These are phyloP conservation scores for Dothidotthia symphoricarpi DNA, from an alignment of 2,329 filamentous ascomycete species.

Conservation along the genomic window DNA sequence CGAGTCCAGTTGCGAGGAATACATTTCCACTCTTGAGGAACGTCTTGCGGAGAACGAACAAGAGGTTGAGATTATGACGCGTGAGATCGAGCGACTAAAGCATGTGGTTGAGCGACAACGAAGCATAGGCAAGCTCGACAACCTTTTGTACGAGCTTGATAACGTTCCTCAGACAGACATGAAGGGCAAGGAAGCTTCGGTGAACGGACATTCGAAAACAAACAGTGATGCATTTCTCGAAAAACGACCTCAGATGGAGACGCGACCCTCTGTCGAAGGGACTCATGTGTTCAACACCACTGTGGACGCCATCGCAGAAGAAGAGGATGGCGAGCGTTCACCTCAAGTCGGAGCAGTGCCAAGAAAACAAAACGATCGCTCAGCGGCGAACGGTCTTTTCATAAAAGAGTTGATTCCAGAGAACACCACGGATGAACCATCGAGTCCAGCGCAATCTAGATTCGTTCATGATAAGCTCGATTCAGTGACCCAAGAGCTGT, in stretches of 20 bases:
- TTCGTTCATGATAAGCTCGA: slow-evolving; percentile 93
- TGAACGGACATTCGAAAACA: slow-evolving; percentile 39
- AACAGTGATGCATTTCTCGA: slow-evolving; percentile 36
- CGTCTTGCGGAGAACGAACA: slow-evolving; percentile 93
- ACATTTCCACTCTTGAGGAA: slow-evolving; percentile 95
- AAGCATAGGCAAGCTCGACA: slow-evolving; percentile 91
- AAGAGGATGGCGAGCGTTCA: slow-evolving; percentile 33
- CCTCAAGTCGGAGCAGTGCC: slow-evolving; percentile 24
- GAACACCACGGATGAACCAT: slow-evolving; percentile 48
- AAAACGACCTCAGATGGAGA: slow-evolving; percentile 26
- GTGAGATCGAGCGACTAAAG: slow-evolving; percentile 89
- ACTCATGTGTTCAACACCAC: slow-evolving; percentile 34
- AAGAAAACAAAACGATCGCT: slow-evolving; percentile 11
- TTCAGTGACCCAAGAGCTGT: slow-evolving; percentile 83
- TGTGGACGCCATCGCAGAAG: slow-evolving; percentile 40
- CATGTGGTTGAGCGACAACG: slow-evolving; percentile 94
- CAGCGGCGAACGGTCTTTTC: slow-evolving; percentile 14
- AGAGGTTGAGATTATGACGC: slow-evolving; percentile 93
- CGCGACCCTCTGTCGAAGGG: slow-evolving; percentile 22
- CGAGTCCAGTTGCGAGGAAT: slow-evolving; percentile 87
- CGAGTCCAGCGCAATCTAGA: slow-evolving; percentile 75
- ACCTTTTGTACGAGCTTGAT: slow-evolving; percentile 86
- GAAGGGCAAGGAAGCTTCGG: slow-evolving; percentile 28
- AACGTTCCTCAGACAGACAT: slow-evolving; percentile 47
- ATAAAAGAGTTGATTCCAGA: slow-evolving; percentile 20